A percentile compares a stretch with the other conserved stretches of the same genome.
Conservation (phyloP, 2,329 filamentous ascomycete species). For the Diaporthe australafricana region DNA sequence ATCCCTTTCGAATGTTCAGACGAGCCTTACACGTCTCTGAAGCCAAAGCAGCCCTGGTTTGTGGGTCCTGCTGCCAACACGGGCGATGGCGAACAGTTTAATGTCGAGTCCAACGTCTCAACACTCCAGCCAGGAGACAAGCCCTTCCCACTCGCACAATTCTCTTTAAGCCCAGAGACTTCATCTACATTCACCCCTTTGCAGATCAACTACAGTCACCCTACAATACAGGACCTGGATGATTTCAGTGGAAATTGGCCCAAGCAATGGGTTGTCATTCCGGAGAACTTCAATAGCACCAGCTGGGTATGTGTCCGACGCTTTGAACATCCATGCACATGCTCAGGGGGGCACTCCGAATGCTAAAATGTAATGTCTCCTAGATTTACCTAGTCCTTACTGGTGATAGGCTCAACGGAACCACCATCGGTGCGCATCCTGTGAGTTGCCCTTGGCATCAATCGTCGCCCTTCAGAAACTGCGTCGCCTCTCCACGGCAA, state of each 20-base stretch:
- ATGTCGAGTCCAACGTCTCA: constrained; percentile 18
- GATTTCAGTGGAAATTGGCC: constrained; percentile 35
- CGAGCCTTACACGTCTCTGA: constrained; percentile 42
- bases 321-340: background rate
- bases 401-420: background rate
- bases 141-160: constrained; percentile 36
- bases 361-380: background rate
- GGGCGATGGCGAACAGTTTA: background rate
- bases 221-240: constrained; percentile 48
- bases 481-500: too few species aligned
- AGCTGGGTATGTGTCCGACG: constrained; percentile 36
- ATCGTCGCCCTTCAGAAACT: too few species aligned
- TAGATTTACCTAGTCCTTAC: constrained; percentile 20
- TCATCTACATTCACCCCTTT: constrained; percentile 48
- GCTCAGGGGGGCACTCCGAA: accelerated
- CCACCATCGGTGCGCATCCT: constrained; percentile 20
- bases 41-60: constrained; percentile 43
- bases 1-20: constrained; percentile 43
- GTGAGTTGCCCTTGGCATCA: background rate
- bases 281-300: constrained; percentile 37
- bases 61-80: constrained; percentile 34
- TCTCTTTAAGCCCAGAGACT: constrained; percentile 41
- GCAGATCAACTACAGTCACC: constrained; percentile 55
- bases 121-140: background rate
- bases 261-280: constrained; percentile 36